Evolutionary conservation across 306 rosid genomes (phyloP).

Genomic region (Astragalus membranaceus): DNA sequence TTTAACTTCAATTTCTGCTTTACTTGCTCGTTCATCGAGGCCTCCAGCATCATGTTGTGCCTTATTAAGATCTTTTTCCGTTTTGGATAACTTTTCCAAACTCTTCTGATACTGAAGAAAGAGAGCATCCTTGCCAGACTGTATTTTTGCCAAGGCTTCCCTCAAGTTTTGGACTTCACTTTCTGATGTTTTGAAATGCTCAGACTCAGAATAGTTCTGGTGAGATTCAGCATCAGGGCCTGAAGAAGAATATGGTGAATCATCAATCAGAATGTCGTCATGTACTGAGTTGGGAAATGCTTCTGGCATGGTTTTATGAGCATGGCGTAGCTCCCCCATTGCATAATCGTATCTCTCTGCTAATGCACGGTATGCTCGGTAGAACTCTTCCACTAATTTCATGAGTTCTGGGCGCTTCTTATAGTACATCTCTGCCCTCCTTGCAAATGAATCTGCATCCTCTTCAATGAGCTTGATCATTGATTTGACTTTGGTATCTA

Average conservation of each 20-base stretch:
- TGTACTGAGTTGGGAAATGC: constrained; percentile 71
- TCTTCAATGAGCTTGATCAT: constrained; percentile 95
- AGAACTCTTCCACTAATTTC: constrained; percentile 93
- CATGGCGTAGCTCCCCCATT: constrained; percentile 82
- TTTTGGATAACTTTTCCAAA: constrained; percentile 54
- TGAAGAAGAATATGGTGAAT: constrained; percentile 44
- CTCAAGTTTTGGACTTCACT: constrained; percentile 54
- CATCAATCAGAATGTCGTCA: constrained; percentile 40
- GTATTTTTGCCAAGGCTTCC: constrained; percentile 48
- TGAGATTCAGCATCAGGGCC: constrained; percentile 44
- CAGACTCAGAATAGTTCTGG: constrained; percentile 33
- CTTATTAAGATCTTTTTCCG: constrained; percentile 57
- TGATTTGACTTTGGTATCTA: constrained; percentile 90
- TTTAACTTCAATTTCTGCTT: constrained; percentile 74
- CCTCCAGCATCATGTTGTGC: constrained; percentile 57
- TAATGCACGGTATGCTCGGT: constrained; percentile 97
- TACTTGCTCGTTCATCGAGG: constrained; percentile 77
- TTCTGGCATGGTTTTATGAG: constrained; percentile 79
- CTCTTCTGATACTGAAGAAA: constrained; percentile 62
- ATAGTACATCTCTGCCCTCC: constrained; percentile 96
- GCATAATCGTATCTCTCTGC: constrained; percentile 99
- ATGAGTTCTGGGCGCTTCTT: constrained; percentile 91
- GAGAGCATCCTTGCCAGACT: constrained; percentile 67
- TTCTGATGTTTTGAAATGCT: constrained; percentile 42
- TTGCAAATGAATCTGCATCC: constrained; percentile 96